Conservation (phyloP, 2,329 filamentous ascomycete genomes). For the Lachnellula arida region DNA sequence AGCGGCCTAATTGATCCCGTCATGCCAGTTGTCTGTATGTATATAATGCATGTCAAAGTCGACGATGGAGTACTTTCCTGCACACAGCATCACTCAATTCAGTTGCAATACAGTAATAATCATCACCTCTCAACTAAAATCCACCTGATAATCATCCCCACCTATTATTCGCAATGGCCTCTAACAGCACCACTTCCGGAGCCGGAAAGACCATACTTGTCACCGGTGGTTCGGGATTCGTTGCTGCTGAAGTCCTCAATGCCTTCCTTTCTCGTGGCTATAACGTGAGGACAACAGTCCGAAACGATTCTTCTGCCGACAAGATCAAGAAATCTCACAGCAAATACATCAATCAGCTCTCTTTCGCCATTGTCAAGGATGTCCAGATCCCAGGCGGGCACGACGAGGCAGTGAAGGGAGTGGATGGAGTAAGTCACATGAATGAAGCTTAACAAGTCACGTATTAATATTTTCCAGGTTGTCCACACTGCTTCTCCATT, state of each 20-base stretch:
- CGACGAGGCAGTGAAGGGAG: slow-evolving; percentile 50
- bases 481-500: slow-evolving; percentile 64
- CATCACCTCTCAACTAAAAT: background rate
- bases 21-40: background rate
- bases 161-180: slow-evolving; percentile 3
- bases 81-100: background rate
- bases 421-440: slow-evolving; percentile 55
- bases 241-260: slow-evolving; percentile 47
- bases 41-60: background rate
- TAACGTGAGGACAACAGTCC: slow-evolving; percentile 41
- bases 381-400: slow-evolving; percentile 67
- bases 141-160: background rate
- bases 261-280: slow-evolving; percentile 35
- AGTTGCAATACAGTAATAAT: too few species aligned
- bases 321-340: slow-evolving; percentile 37
- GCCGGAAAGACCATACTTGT: slow-evolving; percentile 23
- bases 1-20: background rate
- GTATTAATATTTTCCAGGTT: slow-evolving; percentile 33
- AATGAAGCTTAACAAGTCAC: background rate
- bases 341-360: slow-evolving; percentile 33
- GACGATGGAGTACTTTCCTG: background rate
- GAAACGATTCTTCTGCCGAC: slow-evolving; percentile 41
- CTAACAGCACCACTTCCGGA: slow-evolving; percentile 8
- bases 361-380: slow-evolving; percentile 57
- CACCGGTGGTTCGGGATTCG: slow-evolving; percentile 43